A percentile compares a stretch with the other conserved stretches of the same genome.
Evolutionary conservation across 768 basidiomycete genomes (phyloP).

Genomic region (Tremella yokohamensis): DNA sequence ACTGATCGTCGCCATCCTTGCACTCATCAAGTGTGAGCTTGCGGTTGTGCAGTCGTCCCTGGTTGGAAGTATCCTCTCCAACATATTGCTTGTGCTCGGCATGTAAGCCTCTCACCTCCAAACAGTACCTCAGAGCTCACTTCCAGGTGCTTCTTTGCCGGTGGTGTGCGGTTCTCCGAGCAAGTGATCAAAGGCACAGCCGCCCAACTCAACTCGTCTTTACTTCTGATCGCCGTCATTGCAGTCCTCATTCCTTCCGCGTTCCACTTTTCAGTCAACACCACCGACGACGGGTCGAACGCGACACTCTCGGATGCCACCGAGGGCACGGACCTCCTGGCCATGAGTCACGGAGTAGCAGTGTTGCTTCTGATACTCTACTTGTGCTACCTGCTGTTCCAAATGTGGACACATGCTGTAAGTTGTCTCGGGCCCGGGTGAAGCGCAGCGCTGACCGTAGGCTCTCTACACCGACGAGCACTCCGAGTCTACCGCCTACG

Average conservation of each 20-base stretch:
- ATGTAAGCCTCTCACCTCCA: conserved; percentile 36
- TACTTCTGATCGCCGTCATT: conserved; percentile 51
- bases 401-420: conserved; percentile 60
- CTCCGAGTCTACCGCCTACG: conserved; percentile 37
- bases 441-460: conserved; percentile 50
- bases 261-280: conserved; percentile 40
- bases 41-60: conserved; percentile 59
- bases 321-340: conserved; percentile 54
- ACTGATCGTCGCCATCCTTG: conserved; percentile 55
- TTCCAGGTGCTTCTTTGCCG: conserved; percentile 44
- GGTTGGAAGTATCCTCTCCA: conserved; percentile 58
- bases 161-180: conserved; percentile 57
- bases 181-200: conserved; percentile 60
- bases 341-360: conserved; percentile 57
- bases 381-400: conserved; percentile 56
- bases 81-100: conserved; percentile 52
- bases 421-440: conserved; percentile 6
- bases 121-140: neutral
- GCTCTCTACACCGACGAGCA: conserved; percentile 37
- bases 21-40: conserved; percentile 55
- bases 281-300: conserved; percentile 41
- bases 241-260: conserved; percentile 52
- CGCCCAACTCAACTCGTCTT: conserved; percentile 52
- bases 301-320: conserved; percentile 23
- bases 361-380: conserved; percentile 57